Percentiles rank a stretch among this genome's conserved stretches.
These are phyloP conservation scores for Citrus hindsii DNA, from an alignment of 345 rosid species.

Conservation along the genomic window DNA sequence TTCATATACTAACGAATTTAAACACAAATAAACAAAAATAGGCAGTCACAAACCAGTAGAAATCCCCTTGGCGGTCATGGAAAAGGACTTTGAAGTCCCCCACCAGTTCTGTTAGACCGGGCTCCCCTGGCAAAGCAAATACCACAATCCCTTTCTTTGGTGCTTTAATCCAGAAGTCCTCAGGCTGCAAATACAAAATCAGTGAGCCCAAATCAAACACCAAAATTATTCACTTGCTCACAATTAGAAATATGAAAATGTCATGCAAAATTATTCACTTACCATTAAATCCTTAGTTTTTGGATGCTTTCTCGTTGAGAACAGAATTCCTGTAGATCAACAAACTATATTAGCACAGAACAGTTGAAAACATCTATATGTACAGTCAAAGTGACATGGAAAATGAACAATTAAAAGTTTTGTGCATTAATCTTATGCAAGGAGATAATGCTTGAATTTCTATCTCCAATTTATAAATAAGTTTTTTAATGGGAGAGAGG, in stretches of 20 bases:
- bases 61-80: conserved; percentile 89
- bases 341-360: background rate
- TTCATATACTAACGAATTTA: background rate
- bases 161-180: conserved; percentile 89
- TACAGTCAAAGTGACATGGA: background rate
- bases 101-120: conserved; percentile 73
- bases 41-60: conserved; percentile 61
- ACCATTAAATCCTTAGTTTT: conserved; percentile 85
- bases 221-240: background rate
- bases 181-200: conserved; percentile 51
- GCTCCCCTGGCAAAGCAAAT: conserved; percentile 92
- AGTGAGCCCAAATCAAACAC: conserved; percentile 10
- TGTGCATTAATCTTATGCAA: background rate
- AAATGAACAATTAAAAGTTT: background rate
- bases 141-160: conserved; percentile 87
- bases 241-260: background rate
- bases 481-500: no score
- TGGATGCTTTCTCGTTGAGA: conserved; percentile 74
- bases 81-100: conserved; percentile 94
- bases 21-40: background rate
- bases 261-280: conserved; percentile 2
- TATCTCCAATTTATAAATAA: background rate
- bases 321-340: conserved; percentile 52
- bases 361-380: conserved; percentile 13
- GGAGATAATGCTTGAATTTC: background rate